These are phyloP conservation scores for Pythium guiyangense DNA, from an alignment of 352 stramenopile species.

Conservation along the genomic window DNA sequence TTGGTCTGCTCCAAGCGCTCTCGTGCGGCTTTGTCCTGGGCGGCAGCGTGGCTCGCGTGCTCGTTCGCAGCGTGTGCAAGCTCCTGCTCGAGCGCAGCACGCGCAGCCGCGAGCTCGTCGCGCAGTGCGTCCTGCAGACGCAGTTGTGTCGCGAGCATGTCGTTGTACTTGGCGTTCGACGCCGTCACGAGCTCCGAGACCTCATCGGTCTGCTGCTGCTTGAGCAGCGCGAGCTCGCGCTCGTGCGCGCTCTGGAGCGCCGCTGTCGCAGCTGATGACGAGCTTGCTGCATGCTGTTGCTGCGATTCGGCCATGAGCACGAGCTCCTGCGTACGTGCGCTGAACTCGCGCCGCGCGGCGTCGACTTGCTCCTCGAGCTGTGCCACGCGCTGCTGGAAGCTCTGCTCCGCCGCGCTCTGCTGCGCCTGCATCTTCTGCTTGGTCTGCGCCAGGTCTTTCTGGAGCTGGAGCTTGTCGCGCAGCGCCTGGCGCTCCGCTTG, in stretches of 20 bases:
- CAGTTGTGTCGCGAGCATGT: slow-evolving; percentile 71
- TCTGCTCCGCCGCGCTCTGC: slow-evolving; percentile 13
- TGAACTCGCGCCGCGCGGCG: slow-evolving; percentile 28
- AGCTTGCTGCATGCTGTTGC: slow-evolving; percentile 14
- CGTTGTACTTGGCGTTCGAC: slow-evolving; percentile 67
- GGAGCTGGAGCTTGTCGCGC: slow-evolving; percentile 32
- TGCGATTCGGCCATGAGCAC: slow-evolving; percentile 26
- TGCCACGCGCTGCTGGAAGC: slow-evolving; percentile 40
- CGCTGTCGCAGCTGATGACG: slow-evolving; percentile 8
- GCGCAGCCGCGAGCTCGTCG: slow-evolving; percentile 18
- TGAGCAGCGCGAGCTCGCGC: slow-evolving; percentile 23
- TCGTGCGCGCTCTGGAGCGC: slow-evolving; percentile 14
- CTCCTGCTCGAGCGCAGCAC: slow-evolving; percentile 14
- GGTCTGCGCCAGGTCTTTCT: slow-evolving; percentile 30
- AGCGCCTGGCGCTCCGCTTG: slow-evolving; percentile 28
- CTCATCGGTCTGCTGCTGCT: slow-evolving; percentile 46
- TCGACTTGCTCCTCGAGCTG: slow-evolving; percentile 41
- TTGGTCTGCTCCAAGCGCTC: slow-evolving; percentile 40
- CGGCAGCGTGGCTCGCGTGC: slow-evolving; percentile 3
- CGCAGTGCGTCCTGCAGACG: slow-evolving; percentile 48
- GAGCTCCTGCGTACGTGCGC: slow-evolving; percentile 37
- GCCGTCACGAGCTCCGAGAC: slow-evolving; percentile 58
- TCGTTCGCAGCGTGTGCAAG: slow-evolving; percentile 8
- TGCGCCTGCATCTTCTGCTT: slow-evolving; percentile 20
- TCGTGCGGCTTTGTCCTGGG: slow-evolving; percentile 10